Conservation (phyloP, 495 filamentous ascomycete genomes). For the Penicillium egyptiacum region DNA sequence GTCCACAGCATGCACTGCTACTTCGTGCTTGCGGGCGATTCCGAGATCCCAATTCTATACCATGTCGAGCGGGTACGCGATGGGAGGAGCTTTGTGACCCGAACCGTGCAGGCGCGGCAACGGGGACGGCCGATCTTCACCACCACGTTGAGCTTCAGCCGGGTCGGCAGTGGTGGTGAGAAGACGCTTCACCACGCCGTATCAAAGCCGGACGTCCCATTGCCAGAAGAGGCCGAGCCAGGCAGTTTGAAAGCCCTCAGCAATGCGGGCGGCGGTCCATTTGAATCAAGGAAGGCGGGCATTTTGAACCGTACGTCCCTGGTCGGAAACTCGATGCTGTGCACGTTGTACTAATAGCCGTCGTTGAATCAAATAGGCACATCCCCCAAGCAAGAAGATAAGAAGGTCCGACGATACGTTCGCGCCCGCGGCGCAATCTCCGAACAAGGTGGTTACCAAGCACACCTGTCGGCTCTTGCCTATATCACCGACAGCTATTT, state of each 20-base stretch:
- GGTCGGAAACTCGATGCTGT: not conserved
- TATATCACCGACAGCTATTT: constrained; percentile 93
- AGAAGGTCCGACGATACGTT: constrained; percentile 75
- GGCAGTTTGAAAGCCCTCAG: constrained; percentile 29
- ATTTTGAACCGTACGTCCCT: constrained; percentile 44
- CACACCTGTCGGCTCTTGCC: constrained; percentile 82
- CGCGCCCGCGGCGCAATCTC: constrained; percentile 73
- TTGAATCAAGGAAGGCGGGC: constrained; percentile 42
- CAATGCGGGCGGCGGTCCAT: constrained; percentile 41
- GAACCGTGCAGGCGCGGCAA: constrained; percentile 92
- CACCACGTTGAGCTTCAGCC: constrained; percentile 84
- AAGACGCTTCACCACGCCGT: constrained; percentile 51
- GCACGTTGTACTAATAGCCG: not conserved
- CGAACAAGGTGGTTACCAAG: constrained; percentile 66
- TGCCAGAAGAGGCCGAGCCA: constrained; percentile 27
- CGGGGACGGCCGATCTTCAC: constrained; percentile 91
- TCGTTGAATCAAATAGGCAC: constrained; percentile 26
- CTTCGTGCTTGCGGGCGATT: constrained; percentile 88
- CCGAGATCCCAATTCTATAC: constrained; percentile 82
- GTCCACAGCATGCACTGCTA: constrained; percentile 98
- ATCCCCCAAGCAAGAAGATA: constrained; percentile 57
- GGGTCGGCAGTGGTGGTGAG: constrained; percentile 64
- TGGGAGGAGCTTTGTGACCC: constrained; percentile 87
- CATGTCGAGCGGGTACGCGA: constrained; percentile 90
- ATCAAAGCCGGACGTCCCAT: constrained; percentile 31